Evolutionary conservation across 2,329 filamentous ascomycete genomes (phyloP).

Genomic region (Stagonosporopsis tanaceti): DNA sequence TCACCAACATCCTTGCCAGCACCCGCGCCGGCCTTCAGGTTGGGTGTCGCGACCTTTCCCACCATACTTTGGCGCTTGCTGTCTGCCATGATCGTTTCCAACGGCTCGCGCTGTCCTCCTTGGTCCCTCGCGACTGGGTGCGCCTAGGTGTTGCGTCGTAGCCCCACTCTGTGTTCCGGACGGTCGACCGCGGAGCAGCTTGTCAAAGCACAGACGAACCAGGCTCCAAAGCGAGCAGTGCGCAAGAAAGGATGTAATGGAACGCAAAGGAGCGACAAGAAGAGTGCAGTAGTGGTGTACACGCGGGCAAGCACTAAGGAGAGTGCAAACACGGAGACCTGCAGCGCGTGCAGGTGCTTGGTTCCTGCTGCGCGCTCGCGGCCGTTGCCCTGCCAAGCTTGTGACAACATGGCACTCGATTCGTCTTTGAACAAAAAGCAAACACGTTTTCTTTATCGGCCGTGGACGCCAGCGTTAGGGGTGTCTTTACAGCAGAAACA

Average conservation of each 20-base stretch:
- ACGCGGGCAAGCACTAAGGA: conserved; percentile 31
- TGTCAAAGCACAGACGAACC: conserved; percentile 11
- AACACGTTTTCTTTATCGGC: background rate
- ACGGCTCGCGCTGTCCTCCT: background rate
- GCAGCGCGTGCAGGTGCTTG: conserved; percentile 32
- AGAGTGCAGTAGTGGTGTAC: conserved; percentile 36
- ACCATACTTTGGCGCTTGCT: conserved; percentile 64
- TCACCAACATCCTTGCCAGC: conserved; percentile 56
- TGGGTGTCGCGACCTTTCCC: conserved; percentile 62
- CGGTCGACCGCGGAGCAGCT: conserved; percentile 11
- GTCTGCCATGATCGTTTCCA: conserved; percentile 59
- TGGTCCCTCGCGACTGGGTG: conserved; percentile 14
- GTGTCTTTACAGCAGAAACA: background rate
- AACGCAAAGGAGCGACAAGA: conserved; percentile 53
- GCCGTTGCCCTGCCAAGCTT: conserved; percentile 17
- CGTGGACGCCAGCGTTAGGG: too few relatives aligned
- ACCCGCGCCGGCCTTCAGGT: conserved; percentile 52
- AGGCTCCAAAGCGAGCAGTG: conserved; percentile 41
- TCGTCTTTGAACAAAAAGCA: background rate
- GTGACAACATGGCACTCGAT: background rate
- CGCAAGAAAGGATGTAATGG: conserved; percentile 47
- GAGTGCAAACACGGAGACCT: conserved; percentile 21
- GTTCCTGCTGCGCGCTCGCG: conserved; percentile 13
- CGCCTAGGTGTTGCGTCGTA: conserved; percentile 13
- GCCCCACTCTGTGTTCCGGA: conserved; percentile 18